phyloP scores from a whole-genome alignment of 257 asterid species.

The Orobanche coerulescens region DNA sequence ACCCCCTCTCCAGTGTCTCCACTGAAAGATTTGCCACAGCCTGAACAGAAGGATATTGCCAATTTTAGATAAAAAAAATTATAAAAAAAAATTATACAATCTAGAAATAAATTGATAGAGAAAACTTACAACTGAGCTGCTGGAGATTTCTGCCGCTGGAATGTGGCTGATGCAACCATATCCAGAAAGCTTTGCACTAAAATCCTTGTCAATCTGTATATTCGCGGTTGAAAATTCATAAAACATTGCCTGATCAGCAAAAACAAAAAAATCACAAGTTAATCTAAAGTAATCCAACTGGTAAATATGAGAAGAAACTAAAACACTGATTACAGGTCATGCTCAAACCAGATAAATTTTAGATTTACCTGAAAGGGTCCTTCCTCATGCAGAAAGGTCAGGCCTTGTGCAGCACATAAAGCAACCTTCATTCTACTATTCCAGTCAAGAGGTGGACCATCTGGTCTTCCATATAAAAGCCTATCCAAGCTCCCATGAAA shows the following conservation, averaged over 20 bases:
- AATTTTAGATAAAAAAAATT: not conserved
- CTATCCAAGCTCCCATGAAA: constrained; percentile 82
- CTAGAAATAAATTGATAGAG: not conserved
- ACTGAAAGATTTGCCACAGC: constrained; percentile 69
- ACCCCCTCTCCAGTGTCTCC: constrained; percentile 78
- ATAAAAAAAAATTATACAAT: not conserved
- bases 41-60: constrained; percentile 31
- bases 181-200: constrained; percentile 89
- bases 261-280: constrained; percentile 19
- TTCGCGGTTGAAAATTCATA: constrained; percentile 79
- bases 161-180: constrained; percentile 76
- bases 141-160: constrained; percentile 66
- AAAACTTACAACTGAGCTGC: constrained; percentile 32
- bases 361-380: constrained; percentile 84
- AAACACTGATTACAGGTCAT: not conserved
- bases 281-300: not conserved
- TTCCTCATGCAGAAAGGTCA: constrained; percentile 88
- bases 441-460: constrained; percentile 94
- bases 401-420: constrained; percentile 83
- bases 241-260: constrained; percentile 73
- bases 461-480: constrained; percentile 75
- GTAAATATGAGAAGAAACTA: not conserved
- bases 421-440: constrained; percentile 84
- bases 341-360: constrained; percentile 9
- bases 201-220: constrained; percentile 86